phyloP scores from a whole-genome alignment of 2,329 filamentous ascomycete genomes.

The Apiospora rasikravindrae region DNA sequence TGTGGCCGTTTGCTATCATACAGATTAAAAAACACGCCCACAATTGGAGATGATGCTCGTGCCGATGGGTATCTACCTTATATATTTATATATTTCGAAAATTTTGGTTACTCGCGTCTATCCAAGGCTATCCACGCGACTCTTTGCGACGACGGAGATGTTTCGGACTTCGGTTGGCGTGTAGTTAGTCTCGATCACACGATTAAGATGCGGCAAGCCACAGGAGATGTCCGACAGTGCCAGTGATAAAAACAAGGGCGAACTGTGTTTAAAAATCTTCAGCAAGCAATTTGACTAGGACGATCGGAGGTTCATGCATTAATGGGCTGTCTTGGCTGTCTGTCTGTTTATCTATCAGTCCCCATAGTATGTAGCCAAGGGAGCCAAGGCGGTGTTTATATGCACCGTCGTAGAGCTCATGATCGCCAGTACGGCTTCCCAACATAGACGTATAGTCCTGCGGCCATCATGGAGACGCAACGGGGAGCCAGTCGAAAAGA shows the following conservation, averaged over 20 bases:
- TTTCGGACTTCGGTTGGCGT: background rate
- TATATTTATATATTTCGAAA: background rate
- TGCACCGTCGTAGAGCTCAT: background rate
- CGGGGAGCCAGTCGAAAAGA: background rate
- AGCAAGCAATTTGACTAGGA: background rate
- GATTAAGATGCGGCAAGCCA: background rate
- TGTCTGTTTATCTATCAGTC: background rate
- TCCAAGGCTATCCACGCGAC: background rate
- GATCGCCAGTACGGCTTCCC: background rate
- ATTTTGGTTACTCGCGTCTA: background rate
- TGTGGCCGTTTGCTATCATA: background rate
- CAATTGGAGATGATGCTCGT: background rate
- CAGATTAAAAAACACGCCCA: background rate
- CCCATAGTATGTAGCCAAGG: constrained; percentile 6
- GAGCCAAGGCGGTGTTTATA: constrained; percentile 7
- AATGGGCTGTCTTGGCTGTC: too few relatives aligned
- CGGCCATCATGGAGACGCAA: background rate
- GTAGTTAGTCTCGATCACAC: background rate
- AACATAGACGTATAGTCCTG: background rate
- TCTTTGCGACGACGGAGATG: background rate
- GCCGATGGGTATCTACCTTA: background rate
- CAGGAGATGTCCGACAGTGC: background rate
- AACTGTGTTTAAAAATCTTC: background rate
- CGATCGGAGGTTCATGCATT: background rate
- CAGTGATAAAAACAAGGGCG: too few relatives aligned